A percentile compares a stretch with the other conserved stretches of the same genome.
Conservation (phyloP, 768 basidiomycete species). For the Lactifluus pinguis region DNA sequence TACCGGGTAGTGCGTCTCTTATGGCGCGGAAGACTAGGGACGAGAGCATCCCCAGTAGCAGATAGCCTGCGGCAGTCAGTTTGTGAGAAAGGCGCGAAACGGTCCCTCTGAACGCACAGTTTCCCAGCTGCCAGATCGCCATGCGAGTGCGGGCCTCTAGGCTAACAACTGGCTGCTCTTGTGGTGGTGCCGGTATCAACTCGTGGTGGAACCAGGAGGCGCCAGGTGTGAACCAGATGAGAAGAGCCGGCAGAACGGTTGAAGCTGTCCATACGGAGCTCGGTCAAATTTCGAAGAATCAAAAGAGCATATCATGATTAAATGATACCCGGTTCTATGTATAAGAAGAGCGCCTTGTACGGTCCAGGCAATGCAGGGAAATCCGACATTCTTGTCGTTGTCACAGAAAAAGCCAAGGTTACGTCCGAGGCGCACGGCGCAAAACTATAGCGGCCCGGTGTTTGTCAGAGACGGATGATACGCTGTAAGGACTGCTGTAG, state of each 20-base stretch:
- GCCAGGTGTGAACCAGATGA: constrained; percentile 35
- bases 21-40: constrained; percentile 60
- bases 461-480: no score
- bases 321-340: constrained; percentile 41
- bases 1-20: constrained; percentile 46
- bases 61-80: constrained; percentile 37
- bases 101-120: no score
- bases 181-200: constrained; percentile 41
- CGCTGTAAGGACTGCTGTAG: no score
- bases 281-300: neutral
- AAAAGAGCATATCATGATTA: neutral
- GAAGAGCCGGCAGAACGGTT: no score
- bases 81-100: no score
- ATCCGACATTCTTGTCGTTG: constrained; percentile 21
- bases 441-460: no score
- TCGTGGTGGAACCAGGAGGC: constrained; percentile 59
- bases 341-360: constrained; percentile 49
- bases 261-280: constrained; percentile 28
- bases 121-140: constrained; percentile 45
- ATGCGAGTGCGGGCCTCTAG: constrained; percentile 47
- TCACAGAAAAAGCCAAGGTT: no score
- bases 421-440: no score
- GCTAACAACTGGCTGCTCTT: constrained; percentile 23
- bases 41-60: constrained; percentile 55
- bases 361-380: constrained; percentile 56